These are phyloP conservation scores for Nitzschia sp. DNA, from an alignment of 108 stramenopile genomes.

Conservation along the genomic window DNA sequence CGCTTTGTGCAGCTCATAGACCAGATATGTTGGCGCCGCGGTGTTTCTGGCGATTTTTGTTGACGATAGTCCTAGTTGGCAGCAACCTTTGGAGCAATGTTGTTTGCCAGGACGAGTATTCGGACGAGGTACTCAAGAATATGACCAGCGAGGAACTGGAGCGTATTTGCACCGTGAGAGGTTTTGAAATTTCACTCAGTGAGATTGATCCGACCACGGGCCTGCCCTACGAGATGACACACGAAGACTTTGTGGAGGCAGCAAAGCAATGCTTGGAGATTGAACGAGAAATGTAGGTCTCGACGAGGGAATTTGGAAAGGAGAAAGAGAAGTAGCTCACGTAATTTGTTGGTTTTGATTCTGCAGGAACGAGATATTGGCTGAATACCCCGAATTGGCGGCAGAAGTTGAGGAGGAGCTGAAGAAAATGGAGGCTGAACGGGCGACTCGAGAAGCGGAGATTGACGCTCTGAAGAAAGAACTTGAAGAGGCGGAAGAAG, in stretches of 20 bases:
- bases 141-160: conserved; percentile 73
- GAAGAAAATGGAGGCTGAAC: conserved; percentile 64
- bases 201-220: conserved; percentile 46
- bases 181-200: conserved; percentile 68
- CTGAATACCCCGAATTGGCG: conserved; percentile 68
- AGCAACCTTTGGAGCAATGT: neutral
- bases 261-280: conserved; percentile 78
- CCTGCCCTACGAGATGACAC: conserved; percentile 36
- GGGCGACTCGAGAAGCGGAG: conserved; percentile 26
- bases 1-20: too few species aligned
- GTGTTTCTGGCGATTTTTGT: neutral
- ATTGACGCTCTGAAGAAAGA: conserved; percentile 42
- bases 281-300: conserved; percentile 76
- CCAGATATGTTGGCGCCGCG: too few species aligned
- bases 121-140: conserved; percentile 50
- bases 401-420: conserved; percentile 70
- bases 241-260: conserved; percentile 83
- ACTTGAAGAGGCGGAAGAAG: conserved; percentile 26
- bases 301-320: too few species aligned
- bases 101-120: conserved; percentile 7
- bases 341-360: neutral
- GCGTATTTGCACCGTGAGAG: conserved; percentile 71
- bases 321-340: neutral
- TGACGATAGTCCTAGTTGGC: neutral
- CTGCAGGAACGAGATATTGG: conserved; percentile 67